phyloP scores from a whole-genome alignment of 202 grass and related monocot genomes.

The Miscanthus sacchariflorus region DNA sequence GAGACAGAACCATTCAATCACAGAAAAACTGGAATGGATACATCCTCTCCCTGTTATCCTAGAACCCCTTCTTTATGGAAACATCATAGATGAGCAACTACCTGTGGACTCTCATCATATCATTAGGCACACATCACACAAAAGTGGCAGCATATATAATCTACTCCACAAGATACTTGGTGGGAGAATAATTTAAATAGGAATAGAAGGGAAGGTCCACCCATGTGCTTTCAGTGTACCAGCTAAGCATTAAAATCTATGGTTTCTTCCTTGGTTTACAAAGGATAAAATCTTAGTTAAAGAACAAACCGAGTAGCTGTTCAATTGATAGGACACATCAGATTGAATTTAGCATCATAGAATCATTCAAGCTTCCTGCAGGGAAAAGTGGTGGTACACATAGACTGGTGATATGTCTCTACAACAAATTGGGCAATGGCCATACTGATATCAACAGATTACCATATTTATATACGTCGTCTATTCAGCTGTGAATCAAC shows the following conservation, averaged over 20 bases:
- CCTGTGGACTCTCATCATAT: neutral
- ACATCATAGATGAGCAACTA: too few relatives aligned
- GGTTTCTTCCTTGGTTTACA: neutral
- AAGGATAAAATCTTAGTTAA: neutral
- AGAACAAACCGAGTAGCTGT: neutral
- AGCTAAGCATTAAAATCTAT: too few relatives aligned
- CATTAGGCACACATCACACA: neutral
- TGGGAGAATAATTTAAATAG: neutral
- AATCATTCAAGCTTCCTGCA: conserved; percentile 43
- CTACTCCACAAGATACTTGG: neutral
- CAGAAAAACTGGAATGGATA: too few relatives aligned
- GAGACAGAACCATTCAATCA: too few relatives aligned
- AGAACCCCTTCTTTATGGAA: too few relatives aligned
- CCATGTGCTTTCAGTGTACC: neutral
- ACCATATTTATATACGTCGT: neutral
- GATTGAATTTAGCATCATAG: neutral
- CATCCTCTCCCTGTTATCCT: too few relatives aligned
- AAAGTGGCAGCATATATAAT: neutral
- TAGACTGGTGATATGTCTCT: neutral
- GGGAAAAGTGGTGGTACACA: conserved; percentile 27
- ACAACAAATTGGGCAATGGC: conserved; percentile 19
- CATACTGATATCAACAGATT: conserved; percentile 11
- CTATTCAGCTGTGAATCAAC: conserved; percentile 29
- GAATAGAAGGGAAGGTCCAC: neutral
- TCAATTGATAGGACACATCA: neutral